Evolutionary conservation across 306 rosid genomes (phyloP), one percentile per base, ranked within the genome.

Genomic region (Lotus japonicus): DNA sequence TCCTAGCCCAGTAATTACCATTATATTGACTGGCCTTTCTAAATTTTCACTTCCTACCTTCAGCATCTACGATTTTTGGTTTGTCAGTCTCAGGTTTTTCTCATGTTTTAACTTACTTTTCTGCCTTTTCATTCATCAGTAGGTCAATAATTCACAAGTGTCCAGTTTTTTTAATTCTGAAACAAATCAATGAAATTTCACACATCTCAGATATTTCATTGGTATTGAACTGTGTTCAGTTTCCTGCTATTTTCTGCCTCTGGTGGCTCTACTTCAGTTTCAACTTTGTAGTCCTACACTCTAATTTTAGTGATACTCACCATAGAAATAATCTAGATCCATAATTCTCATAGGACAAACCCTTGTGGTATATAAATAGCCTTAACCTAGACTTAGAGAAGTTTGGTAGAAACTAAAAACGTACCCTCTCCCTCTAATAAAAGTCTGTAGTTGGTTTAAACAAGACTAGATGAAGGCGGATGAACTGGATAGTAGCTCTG

Each of bases 11-110:
- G 82, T 80, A 82, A 66, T 85, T 82, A 81, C 89, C 78, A 68
- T 75, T 82, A 55, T 73, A 72, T 76, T 72, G 77, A 71, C 82
- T 72, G 67, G 69, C 84, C 58, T 54, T 52, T 52, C 56, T 62
- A 76, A 45, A 77, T 60, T 70, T 70, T 51, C 66, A 43, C 72
- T 43, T 23, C 17, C 17, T 35, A 6, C 73, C 78, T 72, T 49
- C 53, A 75, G 77, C 86, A 49, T 54, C 81, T 71, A 15, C 78
- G 82, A 68, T 79, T 77, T 82, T 68, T 83, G 78, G 81, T 75
- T 66, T 84, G 78, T 83, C 90, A 73, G 72, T 15, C 48, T 54
- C 6, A 83, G 96, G 87, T 86, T 86, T 89, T 92, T 92, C 90
- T 76, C 87, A 78, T 82, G 80, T 79, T 77, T 91, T 82, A 79